phyloP scores from a whole-genome alignment of 2,329 filamentous ascomycete genomes.

The Herpotrichia juniperi region DNA sequence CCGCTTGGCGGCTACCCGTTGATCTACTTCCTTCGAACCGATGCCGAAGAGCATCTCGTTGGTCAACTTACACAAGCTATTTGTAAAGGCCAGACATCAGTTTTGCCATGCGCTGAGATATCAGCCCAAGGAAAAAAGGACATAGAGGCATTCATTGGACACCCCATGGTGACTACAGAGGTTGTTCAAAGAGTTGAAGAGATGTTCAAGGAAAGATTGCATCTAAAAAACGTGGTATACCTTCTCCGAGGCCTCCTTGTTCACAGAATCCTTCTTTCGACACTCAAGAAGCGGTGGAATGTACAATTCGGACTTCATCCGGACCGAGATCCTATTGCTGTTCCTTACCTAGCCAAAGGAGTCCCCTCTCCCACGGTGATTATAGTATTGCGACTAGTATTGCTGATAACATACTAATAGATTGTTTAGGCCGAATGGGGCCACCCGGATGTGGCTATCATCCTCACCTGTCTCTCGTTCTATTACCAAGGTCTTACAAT shows the following conservation, averaged over 20 bases:
- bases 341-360: constrained; percentile 69
- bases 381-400: too few species aligned
- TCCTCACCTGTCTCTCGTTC: constrained; percentile 59
- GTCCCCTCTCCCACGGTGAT: constrained; percentile 64
- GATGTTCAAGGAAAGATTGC: constrained; percentile 41
- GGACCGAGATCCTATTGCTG: constrained; percentile 63
- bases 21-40: constrained; percentile 59
- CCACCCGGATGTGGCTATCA: constrained; percentile 64
- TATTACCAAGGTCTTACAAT: constrained; percentile 65
- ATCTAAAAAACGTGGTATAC: constrained; percentile 55
- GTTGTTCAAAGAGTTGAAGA: constrained; percentile 22
- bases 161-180: constrained; percentile 19
- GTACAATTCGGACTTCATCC: constrained; percentile 63
- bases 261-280: constrained; percentile 64
- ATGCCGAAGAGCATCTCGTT: constrained; percentile 41
- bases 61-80: constrained; percentile 38
- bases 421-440: constrained; percentile 71
- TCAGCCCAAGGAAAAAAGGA: constrained; percentile 27
- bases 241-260: constrained; percentile 69
- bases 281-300: constrained; percentile 68
- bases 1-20: constrained; percentile 56
- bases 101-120: constrained; percentile 34
- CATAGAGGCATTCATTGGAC: constrained; percentile 43
- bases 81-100: constrained; percentile 29
- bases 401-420: too few species aligned